Base-by-base conservation (phyloP, 306 rosid genomes). In the Boehmeria nivea region DNA sequence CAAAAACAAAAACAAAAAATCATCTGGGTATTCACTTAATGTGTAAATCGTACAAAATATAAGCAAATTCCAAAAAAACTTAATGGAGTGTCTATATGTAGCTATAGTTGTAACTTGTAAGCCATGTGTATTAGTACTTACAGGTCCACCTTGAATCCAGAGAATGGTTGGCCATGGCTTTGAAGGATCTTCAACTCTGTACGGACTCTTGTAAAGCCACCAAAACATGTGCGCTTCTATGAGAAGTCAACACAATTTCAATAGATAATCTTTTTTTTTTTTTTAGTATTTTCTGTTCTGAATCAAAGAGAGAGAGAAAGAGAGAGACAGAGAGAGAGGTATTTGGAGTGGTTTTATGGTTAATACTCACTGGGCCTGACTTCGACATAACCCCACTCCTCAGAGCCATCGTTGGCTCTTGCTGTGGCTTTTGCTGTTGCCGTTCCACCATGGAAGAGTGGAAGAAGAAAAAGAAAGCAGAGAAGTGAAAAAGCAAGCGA, bases 81-180 rank as follows among this genome's bases (percentile, higher is more conserved):
- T 31, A 6, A 9, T 43, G 3, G 28, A 25, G 22, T 21, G 8
- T 61, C 2, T 20, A 12, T 3, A 59, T 15, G 25, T 15, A 28
- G 5, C 14, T 11, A n/a, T n/a, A n/a, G n/a, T n/a, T 9, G 23
- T 6, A 22, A 50, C 47, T n/a, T 6, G 12, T 10, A 24, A 13
- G 14, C 3, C 33, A 13, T 9, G 27, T 18, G 47, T 51, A 34
- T 4, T 6, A 17, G 3, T 5, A 67, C 95, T 82, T 44, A 90
- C 99, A 63, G 99, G 99, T 22, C 99, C 99, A 51, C 99, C 99
- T 54, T 91, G 99, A 71, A 91, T 60, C 99, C 99, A 91, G 3
- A 91, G 95, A 83, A 87, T 51, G 56, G 70, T 76, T 45, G 99
- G 99, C 99, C 99, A 91, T 61, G 96, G 93, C 69, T 84, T 91